These are phyloP conservation scores for Coemansia erecta DNA, from an alignment of 192 early-diverging fungal species.

Conservation along the genomic window DNA sequence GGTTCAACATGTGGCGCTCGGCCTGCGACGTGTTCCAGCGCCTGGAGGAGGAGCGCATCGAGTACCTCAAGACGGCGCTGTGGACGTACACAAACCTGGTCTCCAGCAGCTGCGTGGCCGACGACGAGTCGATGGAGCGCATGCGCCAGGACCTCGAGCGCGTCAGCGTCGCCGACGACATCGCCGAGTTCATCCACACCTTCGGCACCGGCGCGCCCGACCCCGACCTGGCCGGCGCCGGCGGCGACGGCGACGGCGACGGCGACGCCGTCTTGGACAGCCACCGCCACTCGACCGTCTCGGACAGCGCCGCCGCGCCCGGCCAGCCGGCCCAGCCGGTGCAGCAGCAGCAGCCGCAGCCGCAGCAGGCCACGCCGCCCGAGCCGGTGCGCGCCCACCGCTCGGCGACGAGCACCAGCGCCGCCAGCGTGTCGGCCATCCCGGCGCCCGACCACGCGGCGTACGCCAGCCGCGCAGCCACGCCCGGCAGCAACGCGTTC, in stretches of 20 bases:
- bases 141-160: slow-evolving; percentile 66
- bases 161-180: slow-evolving; percentile 62
- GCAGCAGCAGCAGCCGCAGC: slow-evolving; percentile 1
- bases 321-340: neutral
- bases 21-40: slow-evolving; percentile 52
- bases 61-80: slow-evolving; percentile 63
- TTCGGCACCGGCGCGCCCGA: slow-evolving; percentile 59
- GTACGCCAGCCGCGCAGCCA: slow-evolving; percentile 4
- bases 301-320: neutral
- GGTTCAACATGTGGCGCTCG: slow-evolving; percentile 47
- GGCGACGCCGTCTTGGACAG: neutral
- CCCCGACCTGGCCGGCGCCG: slow-evolving; percentile 23
- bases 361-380: no score
- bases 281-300: slow-evolving; percentile 1
- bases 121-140: slow-evolving; percentile 75
- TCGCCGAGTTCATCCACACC: slow-evolving; percentile 60
- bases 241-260: neutral
- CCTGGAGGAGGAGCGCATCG: slow-evolving; percentile 72
- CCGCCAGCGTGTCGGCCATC: slow-evolving; percentile 12
- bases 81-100: slow-evolving; percentile 74
- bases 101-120: slow-evolving; percentile 64
- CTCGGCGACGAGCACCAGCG: neutral
- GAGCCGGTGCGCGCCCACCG: no score
- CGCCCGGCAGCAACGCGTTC: slow-evolving; percentile 15
- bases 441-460: slow-evolving; percentile 13